Conservation (phyloP, 2,329 filamentous ascomycete genomes). For the Drechmeria coniospora region DNA sequence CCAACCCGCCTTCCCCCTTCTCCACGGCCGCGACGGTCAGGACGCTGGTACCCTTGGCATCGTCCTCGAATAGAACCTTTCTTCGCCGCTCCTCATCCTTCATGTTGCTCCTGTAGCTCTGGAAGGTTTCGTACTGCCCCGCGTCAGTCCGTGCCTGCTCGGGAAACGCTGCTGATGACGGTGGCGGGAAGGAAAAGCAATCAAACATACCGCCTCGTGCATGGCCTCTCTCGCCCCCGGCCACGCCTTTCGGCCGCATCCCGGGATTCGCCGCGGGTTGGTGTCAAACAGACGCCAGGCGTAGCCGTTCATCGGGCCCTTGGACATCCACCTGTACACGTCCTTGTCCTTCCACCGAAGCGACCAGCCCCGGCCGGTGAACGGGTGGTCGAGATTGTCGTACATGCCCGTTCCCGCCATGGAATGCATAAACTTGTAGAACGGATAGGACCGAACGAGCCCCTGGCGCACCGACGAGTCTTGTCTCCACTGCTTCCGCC, state of each 20-base stretch:
- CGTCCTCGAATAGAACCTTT: not conserved
- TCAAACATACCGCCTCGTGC: constrained; percentile 8
- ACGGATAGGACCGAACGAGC: constrained; percentile 8
- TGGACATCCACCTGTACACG: constrained; percentile 10
- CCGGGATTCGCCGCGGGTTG: constrained; percentile 9
- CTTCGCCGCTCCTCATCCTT: not conserved
- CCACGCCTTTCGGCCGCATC: constrained; percentile 11
- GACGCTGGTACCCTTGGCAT: no score
- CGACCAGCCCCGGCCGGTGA: constrained; percentile 8
- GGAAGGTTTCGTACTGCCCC: not conserved
- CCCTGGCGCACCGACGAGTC: constrained; percentile 9
- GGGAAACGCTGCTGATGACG: no score
- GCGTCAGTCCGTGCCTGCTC: not conserved
- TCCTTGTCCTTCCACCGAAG: constrained; percentile 12
- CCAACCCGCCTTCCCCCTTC: no score
- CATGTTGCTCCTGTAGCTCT: not conserved
- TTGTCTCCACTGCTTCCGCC: constrained; percentile 9
- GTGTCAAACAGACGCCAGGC: constrained; percentile 13
- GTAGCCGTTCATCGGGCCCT: constrained; percentile 11
- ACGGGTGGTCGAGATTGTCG: constrained; percentile 10
- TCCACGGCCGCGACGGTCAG: no score
- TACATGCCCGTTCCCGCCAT: constrained; percentile 12
- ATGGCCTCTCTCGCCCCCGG: constrained; percentile 8
- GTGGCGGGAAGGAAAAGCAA: not conserved
- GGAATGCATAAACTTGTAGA: constrained; percentile 12